Base-by-base conservation (phyloP, 2,329 filamentous ascomycete genomes). In the Trichoderma asperellum region DNA sequence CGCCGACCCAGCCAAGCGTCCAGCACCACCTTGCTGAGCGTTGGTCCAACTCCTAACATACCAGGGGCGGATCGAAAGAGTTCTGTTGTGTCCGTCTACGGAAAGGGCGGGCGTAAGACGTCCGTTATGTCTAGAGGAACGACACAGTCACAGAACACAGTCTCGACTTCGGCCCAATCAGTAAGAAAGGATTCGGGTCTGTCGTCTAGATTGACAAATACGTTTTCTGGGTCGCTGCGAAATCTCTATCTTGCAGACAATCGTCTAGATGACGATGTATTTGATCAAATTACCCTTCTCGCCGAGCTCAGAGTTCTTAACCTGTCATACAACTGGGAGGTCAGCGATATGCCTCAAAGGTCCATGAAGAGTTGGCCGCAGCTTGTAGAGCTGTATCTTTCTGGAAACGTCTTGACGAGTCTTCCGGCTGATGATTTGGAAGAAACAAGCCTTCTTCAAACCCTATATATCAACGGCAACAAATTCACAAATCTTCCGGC, bases 401-500 rank as follows among this genome's bases (percentile, higher is more conserved):
- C 96, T 2, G 95, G 96, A 34, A 99, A 99, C 75, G 94, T 97
- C 75, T 83, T 99, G 67, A 96, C 94, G 0, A 95, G 91, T 16
- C 82, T 99, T 49, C 96, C 96, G 2, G 93, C 94, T 0, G 96
- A 99, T 79, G 96, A 99, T 75, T 84, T 99, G 57, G 95, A 97
- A 79, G 93, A 97, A 76, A 91, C 92, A 70, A 94, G 92, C 75
- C 88, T 93, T 63, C 85, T 99, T 49, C 94, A 96, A 78, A 89
- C 96, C 5, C 86, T 99, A 7, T 94, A 98, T 78, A 92, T 99
- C 81, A 99, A 99, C 81, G 92, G 91, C 77, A 99, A 99, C 83
- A 96, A 97, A 77, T 99, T 99, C 78, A 97, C 97, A 74, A 96
- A 97, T 40, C 85, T 99, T 24, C 96, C 96, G 2, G 96, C 96